Evolutionary conservation across 2,329 filamentous ascomycete genomes (phyloP).

Genomic region (Cladosporium sp.): DNA sequence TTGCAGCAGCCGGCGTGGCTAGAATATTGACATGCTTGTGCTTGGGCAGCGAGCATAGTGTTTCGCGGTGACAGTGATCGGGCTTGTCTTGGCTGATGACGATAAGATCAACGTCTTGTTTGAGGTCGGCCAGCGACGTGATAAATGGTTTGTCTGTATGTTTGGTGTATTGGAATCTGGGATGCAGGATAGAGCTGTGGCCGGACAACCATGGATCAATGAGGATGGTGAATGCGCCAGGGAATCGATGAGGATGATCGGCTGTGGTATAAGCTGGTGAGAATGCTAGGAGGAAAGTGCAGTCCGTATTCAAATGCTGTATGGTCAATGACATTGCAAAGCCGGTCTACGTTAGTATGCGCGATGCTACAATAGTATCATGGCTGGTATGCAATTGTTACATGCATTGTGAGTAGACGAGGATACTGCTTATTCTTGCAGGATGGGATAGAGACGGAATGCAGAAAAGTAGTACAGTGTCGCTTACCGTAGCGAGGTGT

Average conservation of each 20-base stretch:
- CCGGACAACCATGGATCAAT: constrained; percentile 69
- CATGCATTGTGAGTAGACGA: no score
- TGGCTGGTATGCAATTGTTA: not conserved
- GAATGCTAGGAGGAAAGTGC: constrained; percentile 63
- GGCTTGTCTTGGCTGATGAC: constrained; percentile 59
- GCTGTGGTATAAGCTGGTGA: constrained; percentile 41
- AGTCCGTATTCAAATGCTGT: constrained; percentile 61
- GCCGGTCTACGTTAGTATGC: not conserved
- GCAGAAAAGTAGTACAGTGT: not conserved
- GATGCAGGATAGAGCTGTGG: constrained; percentile 56
- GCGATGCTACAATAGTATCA: constrained; percentile 2
- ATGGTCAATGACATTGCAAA: constrained; percentile 59
- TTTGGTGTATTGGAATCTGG: constrained; percentile 57
- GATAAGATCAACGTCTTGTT: constrained; percentile 51
- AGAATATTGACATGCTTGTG: constrained; percentile 58
- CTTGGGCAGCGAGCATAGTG: constrained; percentile 59
- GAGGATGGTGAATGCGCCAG: constrained; percentile 59
- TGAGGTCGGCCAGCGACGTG: constrained; percentile 51
- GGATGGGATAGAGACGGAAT: not conserved
- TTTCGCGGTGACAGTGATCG: constrained; percentile 68
- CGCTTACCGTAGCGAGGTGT: constrained; percentile 5
- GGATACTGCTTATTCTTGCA: not conserved
- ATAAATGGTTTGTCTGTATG: constrained; percentile 56
- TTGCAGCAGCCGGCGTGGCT: constrained; percentile 61
- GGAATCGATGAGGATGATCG: constrained; percentile 34